Evolutionary conservation across 495 filamentous ascomycete species (phyloP), one percentile per base, ranked within the genome.

Genomic region (Xanthoparmelia taractica): DNA sequence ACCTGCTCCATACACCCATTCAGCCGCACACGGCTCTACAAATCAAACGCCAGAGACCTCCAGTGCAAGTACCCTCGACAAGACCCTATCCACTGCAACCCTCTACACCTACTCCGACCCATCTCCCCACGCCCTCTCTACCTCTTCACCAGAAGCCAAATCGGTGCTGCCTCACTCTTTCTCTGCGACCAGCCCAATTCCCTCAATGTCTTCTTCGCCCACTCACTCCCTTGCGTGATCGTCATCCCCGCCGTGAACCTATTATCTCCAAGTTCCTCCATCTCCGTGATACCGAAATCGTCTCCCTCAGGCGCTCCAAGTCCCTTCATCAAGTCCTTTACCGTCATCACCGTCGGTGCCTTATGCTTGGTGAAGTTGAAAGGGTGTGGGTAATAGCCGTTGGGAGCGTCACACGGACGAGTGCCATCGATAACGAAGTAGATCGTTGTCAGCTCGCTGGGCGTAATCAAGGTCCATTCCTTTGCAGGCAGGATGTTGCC

Each of bases 191-290:
- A 54, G 25, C 50, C 50, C 2, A 54, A 0, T 15, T 31, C 50
- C 50, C 3, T 17, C 50, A 54, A 33, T 25, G 29, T 10, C 50
- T 34, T 54, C 17, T 7, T 18, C 29, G 50, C 50, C 8, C 33
- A 27, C 4, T 60, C 65, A 11, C 61, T 58, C 20, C 43, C 58
- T 33, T 63, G 60, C 17, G 61, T 34, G 23, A 72, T 33, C 8
- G 66, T 66, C 1, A 17, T 41, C 10, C 66, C 68, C 4, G 37
- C 64, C 25, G 17, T 25, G 61, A 64, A 73, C n/a, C 27, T 52
- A 23, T 61, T 66, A 56, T 71, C 64, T 1, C 71, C 71, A 37
- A 58, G 0, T 25, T 72, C 64, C 15, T 68, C 25, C n/a, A 62
- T n/a, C 40, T 71, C 64, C 29, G 65, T 68, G 6, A 72, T 37